Evolutionary conservation across 345 rosid species (phyloP).

Genomic region (Punica granatum): DNA sequence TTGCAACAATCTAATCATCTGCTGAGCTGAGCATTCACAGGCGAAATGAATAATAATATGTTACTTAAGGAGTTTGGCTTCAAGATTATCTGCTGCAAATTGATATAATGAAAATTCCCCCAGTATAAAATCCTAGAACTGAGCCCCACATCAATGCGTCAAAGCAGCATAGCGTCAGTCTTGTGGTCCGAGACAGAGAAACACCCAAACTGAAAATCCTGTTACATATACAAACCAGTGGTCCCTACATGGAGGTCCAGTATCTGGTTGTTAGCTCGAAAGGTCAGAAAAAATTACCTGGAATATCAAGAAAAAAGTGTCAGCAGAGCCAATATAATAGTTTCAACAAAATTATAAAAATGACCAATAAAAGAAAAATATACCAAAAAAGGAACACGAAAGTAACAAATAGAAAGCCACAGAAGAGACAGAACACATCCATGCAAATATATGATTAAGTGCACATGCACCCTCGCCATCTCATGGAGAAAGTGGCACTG

Average conservation of each 20-base stretch:
- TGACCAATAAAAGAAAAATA: not conserved
- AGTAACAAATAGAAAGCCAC: not conserved
- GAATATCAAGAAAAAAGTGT: slow-evolving; percentile 60
- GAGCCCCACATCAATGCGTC: slow-evolving; percentile 23
- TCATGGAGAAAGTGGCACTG: not conserved
- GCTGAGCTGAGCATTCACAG: not conserved
- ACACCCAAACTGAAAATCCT: slow-evolving; percentile 47
- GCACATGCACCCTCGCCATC: not conserved
- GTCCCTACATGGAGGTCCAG: slow-evolving; percentile 73
- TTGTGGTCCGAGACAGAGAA: slow-evolving; percentile 24
- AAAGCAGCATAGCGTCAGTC: slow-evolving; percentile 20
- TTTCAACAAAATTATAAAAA: not conserved
- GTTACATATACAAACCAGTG: slow-evolving; percentile 92
- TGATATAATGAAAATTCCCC: slow-evolving; percentile 8
- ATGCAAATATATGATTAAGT: not conserved
- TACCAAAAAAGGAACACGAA: not conserved
- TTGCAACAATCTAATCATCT: not conserved
- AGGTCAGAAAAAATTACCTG: slow-evolving; percentile 97
- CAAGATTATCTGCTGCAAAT: not conserved
- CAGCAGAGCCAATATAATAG: slow-evolving; percentile 24
- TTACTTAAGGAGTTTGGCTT: not conserved
- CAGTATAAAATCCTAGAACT: slow-evolving; percentile 13
- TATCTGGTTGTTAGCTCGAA: slow-evolving; percentile 88
- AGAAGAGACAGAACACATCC: not conserved
- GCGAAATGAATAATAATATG: not conserved